phyloP scores from a whole-genome alignment of 2,329 filamentous ascomycete genomes.

The Botryotinia narcissicola region DNA sequence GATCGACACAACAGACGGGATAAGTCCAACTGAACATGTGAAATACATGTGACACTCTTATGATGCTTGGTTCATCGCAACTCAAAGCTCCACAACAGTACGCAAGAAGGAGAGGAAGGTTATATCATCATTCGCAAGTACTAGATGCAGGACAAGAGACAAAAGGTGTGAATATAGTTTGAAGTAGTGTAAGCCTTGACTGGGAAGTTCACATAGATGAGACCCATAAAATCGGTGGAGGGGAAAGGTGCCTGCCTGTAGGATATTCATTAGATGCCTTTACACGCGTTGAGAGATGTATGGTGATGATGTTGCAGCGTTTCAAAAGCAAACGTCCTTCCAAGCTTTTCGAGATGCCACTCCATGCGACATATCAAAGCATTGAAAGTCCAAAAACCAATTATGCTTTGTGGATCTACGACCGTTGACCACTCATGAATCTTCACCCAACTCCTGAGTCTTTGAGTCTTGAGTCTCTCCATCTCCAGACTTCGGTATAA shows the following conservation, averaged over 20 bases:
- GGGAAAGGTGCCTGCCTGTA: not conserved
- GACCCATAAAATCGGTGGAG: not conserved
- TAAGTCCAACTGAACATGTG: not conserved
- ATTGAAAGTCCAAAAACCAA: not conserved
- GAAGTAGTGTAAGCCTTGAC: not conserved
- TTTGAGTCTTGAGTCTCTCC: not conserved
- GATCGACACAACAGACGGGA: not conserved
- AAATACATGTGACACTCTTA: constrained; percentile 7
- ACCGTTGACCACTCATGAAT: constrained; percentile 5
- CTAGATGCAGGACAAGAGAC: constrained; percentile 2
- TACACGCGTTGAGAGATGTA: constrained; percentile 11
- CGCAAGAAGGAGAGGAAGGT: constrained; percentile 4
- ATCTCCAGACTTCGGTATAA: constrained; percentile 14
- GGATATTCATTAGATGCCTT: constrained; percentile 10
- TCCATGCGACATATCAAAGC: not conserved
- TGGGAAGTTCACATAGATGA: not conserved
- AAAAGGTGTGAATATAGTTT: not conserved
- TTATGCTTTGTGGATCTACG: constrained; percentile 1
- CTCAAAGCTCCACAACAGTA: not conserved
- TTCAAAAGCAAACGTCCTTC: constrained; percentile 15
- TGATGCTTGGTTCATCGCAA: not conserved
- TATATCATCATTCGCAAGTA: constrained; percentile 3
- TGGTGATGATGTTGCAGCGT: constrained; percentile 2
- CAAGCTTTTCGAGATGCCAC: not conserved
- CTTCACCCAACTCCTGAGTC: not conserved